Percentiles rank a stretch among this genome's conserved stretches.
These are phyloP conservation scores for Nothophoma quercina DNA, from an alignment of 2,329 filamentous ascomycete genomes.

Conservation along the genomic window DNA sequence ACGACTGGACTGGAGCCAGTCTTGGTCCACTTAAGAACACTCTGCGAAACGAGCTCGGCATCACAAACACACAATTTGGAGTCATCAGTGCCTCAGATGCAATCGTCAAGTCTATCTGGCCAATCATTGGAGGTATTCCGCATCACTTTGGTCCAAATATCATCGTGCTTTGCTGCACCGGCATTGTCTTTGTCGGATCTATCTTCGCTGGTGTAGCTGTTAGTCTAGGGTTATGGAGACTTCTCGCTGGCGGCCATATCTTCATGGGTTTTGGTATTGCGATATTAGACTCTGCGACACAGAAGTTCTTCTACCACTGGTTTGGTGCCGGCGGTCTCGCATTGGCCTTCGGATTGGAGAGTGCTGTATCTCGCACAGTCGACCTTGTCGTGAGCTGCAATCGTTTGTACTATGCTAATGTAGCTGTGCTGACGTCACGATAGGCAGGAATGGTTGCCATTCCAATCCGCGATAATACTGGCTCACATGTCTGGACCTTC, in stretches of 20 bases:
- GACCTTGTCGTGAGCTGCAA: background rate
- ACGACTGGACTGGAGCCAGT: constrained; percentile 2
- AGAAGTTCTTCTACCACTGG: constrained; percentile 11
- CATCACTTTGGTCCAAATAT: constrained; percentile 6
- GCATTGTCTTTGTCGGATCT: background rate
- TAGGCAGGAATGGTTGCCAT: constrained; percentile 2
- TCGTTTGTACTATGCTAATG: background rate
- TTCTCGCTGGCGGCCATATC: constrained; percentile 4
- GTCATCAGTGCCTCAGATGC: constrained; percentile 6
- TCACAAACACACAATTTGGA: constrained; percentile 4
- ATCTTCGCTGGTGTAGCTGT: constrained; percentile 1
- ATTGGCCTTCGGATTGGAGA: constrained; percentile 4
- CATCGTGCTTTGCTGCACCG: constrained; percentile 1
- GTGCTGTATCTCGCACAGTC: background rate
- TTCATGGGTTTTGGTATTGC: constrained; percentile 9
- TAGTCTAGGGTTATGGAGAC: background rate
- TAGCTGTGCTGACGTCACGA: background rate
- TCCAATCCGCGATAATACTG: background rate
- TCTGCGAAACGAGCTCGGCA: constrained; percentile 1
- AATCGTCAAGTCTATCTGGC: constrained; percentile 4
- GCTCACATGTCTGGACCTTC: constrained; percentile 5
- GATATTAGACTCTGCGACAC: constrained; percentile 1
- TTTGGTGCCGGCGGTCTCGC: constrained; percentile 1
- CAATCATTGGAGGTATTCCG: constrained; percentile 2
- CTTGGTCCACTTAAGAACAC: constrained; percentile 8